Base-by-base conservation (phyloP, 495 filamentous ascomycete genomes). In the Hyphodiscus hymeniophilus region DNA sequence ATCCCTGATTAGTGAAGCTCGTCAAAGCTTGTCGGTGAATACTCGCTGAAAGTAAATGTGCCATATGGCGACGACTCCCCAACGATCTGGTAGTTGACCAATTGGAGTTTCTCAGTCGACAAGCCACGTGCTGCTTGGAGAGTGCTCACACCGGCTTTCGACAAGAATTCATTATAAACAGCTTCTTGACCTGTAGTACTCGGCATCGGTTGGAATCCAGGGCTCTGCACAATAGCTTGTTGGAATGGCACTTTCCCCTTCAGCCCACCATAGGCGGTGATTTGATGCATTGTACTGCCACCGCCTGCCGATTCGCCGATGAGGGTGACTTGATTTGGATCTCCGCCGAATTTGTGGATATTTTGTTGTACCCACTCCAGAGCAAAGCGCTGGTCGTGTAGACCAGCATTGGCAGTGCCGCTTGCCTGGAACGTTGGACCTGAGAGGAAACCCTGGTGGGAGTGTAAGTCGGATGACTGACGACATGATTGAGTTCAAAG, bases 371-470 rank as follows among this genome's bases (percentile, higher is more conserved):
- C 73, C 85, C 85, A 89, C 47, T 87, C 61, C 12, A 89, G 67
- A 12, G 80, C 84, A 31, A 82, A 67, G 1, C 76, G 70, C 59
- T 88, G 85, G 57, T 89, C 85, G 21, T 73, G 62, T 3, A 89
- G 68, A 0, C 79, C 85, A 1, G 73, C 72, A 50, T 89, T 90
- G 20, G 75, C 68, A 5, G 64, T 70, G 3, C 81, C 82, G 38
- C 71, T 67, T 23, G 69, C 10, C 41, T 70, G 60, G 43, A 79
- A 56, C 12, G 64, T 63, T 10, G 71, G 65, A 15, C 73, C 73
- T 1, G 69, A 65, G 2, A 81, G 66, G 65, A 73, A 87, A 5
- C 84, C 84, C 45, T 54, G 61, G 55, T 18, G 55, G 38, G 18
- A 43, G 28, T 32, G 7, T 49, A 17, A 49, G 24, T 33, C n/a